These are phyloP conservation scores for Lantana camara DNA, from an alignment of 257 asterid species.

Conservation along the genomic window DNA sequence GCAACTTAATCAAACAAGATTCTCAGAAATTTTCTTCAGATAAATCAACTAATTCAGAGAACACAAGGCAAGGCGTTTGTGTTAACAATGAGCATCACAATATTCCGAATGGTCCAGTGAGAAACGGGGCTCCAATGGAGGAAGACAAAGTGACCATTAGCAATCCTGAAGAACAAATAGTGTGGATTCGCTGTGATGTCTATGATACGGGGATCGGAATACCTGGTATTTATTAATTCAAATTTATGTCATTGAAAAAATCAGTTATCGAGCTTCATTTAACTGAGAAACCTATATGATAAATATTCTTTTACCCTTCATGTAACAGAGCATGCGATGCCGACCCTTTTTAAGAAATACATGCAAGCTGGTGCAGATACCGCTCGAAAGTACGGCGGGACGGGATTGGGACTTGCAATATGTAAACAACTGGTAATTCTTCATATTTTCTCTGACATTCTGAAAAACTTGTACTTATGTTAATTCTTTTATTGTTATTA, in stretches of 20 bases:
- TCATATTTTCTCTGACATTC: neutral
- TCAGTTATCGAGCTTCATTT: too few species aligned
- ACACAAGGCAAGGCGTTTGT: constrained; percentile 17
- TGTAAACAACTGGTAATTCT: constrained; percentile 67
- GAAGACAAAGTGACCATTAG: constrained; percentile 35
- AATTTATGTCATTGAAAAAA: too few species aligned
- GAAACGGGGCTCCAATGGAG: constrained; percentile 16
- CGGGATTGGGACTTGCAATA: constrained; percentile 75
- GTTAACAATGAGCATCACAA: constrained; percentile 21
- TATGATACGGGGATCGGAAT: constrained; percentile 76
- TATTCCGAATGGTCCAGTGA: constrained; percentile 23
- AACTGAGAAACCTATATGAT: neutral
- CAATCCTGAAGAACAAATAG: constrained; percentile 43
- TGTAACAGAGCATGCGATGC: constrained; percentile 55
- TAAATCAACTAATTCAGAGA: constrained; percentile 14
- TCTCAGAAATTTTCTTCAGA: constrained; percentile 15
- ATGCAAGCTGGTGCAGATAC: constrained; percentile 79
- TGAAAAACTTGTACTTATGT: neutral
- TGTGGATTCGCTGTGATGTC: constrained; percentile 73
- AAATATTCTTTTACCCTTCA: neutral
- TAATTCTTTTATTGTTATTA: neutral
- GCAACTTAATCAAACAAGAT: constrained; percentile 27
- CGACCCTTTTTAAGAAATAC: constrained; percentile 68
- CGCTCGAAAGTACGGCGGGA: constrained; percentile 80
- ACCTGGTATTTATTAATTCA: constrained; percentile 56